Evolutionary conservation across 257 asterid species (phyloP).

Genomic region (Solanum pinnatisectum): DNA sequence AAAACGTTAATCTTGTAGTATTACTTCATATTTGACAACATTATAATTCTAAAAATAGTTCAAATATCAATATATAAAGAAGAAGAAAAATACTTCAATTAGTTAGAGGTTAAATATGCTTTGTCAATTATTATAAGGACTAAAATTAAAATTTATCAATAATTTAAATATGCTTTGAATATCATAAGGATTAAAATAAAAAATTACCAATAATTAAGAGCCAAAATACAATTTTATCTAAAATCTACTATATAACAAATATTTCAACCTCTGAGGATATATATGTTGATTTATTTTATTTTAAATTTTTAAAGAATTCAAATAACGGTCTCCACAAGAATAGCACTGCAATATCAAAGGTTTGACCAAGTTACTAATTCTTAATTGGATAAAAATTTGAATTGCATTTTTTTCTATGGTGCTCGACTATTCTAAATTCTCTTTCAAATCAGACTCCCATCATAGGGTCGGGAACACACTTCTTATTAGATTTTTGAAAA

Average conservation of each 20-base stretch:
- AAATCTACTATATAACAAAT: background rate
- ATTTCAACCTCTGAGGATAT: background rate
- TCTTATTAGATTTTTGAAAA: no score
- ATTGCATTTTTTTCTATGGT: background rate
- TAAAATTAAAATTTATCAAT: background rate
- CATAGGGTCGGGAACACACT: no score
- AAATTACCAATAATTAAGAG: background rate
- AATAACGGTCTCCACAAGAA: background rate
- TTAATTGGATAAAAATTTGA: background rate
- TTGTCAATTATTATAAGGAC: background rate
- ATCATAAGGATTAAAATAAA: background rate
- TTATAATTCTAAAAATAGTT: background rate
- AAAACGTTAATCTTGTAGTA: background rate
- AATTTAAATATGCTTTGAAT: background rate
- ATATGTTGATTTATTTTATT: background rate
- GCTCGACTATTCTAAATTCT: background rate
- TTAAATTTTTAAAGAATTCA: background rate
- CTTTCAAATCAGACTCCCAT: background rate
- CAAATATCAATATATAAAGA: background rate
- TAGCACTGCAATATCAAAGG: background rate
- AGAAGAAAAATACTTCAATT: background rate
- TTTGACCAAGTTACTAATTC: background rate
- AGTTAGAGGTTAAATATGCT: background rate
- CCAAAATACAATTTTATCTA: background rate
- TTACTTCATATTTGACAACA: background rate